Conservation (phyloP, 2,329 filamentous ascomycete species). For the Magnaporthales sp. region DNA sequence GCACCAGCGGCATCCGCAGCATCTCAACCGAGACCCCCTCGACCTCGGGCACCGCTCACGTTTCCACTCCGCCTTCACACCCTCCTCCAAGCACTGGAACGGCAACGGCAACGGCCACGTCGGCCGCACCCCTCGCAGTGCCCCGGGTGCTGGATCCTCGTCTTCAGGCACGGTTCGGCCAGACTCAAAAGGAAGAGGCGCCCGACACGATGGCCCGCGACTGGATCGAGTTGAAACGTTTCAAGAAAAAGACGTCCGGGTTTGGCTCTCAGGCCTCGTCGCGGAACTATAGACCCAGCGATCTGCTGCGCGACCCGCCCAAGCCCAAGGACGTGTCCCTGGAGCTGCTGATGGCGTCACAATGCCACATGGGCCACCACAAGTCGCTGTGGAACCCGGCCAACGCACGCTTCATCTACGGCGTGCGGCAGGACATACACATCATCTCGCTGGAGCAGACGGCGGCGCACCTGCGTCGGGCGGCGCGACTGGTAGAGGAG, state of each 20-base stretch:
- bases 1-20: slow-evolving; percentile 21
- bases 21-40: slow-evolving; percentile 24
- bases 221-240: slow-evolving; percentile 25
- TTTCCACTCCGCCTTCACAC: slow-evolving; percentile 13
- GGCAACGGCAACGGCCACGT: background rate
- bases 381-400: slow-evolving; percentile 90
- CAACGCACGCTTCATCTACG: slow-evolving; percentile 91
- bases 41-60: slow-evolving; percentile 16
- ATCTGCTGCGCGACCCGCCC: slow-evolving; percentile 65
- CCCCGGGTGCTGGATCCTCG: background rate
- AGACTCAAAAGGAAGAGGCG: slow-evolving; percentile 3
- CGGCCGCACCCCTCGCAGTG: background rate
- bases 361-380: slow-evolving; percentile 84
- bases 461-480: slow-evolving; percentile 81
- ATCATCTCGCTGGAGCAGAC: slow-evolving; percentile 89
- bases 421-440: slow-evolving; percentile 78
- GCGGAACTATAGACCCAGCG: slow-evolving; percentile 52
- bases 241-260: slow-evolving; percentile 35
- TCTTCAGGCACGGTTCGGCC: slow-evolving; percentile 6
- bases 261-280: slow-evolving; percentile 40
- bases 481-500: slow-evolving; percentile 84
- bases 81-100: slow-evolving; percentile 9
- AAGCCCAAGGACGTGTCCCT: slow-evolving; percentile 73
- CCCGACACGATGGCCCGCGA: slow-evolving; percentile 21
- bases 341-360: slow-evolving; percentile 80